These are phyloP conservation scores for Chlorella sp. DNA, from an alignment of 139 green algal genomes.

Conservation along the genomic window DNA sequence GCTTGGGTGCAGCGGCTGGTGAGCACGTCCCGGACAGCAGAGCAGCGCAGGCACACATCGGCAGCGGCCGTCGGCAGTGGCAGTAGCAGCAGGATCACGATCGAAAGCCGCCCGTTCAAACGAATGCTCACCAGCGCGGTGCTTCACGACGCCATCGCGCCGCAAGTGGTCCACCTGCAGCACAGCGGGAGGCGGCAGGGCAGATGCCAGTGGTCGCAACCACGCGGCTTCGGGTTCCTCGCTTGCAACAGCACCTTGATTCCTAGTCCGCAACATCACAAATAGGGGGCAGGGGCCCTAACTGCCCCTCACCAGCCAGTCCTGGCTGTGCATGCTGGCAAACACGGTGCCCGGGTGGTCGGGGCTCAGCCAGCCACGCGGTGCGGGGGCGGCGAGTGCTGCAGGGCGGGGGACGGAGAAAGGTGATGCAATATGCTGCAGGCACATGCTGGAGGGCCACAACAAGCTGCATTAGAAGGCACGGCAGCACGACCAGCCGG, in stretches of 20 bases:
- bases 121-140: not conserved
- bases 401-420: not conserved
- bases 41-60: not conserved
- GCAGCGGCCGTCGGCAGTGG: not conserved
- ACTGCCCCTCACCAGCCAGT: conserved; percentile 10
- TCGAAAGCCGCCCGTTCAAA: too few relatives aligned
- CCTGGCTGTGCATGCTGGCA: conserved; percentile 18
- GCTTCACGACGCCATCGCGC: conserved; percentile 8
- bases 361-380: not conserved
- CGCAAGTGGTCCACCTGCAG: not conserved
- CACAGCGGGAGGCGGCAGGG: too few relatives aligned
- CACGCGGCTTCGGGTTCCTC: too few relatives aligned
- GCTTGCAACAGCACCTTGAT: too few relatives aligned
- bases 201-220: too few relatives aligned
- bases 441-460: too few relatives aligned
- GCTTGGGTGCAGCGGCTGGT: not conserved
- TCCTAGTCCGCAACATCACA: too few relatives aligned
- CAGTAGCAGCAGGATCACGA: not conserved
- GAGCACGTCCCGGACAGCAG: not conserved
- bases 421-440: too few relatives aligned
- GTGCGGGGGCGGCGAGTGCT: not conserved
- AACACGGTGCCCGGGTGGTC: not conserved
- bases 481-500: too few relatives aligned
- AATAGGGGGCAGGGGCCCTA: too few relatives aligned
- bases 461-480: too few relatives aligned